These are phyloP conservation scores for Beta macrorhiza DNA, from an alignment of 179 eudicot species.

Conservation along the genomic window DNA sequence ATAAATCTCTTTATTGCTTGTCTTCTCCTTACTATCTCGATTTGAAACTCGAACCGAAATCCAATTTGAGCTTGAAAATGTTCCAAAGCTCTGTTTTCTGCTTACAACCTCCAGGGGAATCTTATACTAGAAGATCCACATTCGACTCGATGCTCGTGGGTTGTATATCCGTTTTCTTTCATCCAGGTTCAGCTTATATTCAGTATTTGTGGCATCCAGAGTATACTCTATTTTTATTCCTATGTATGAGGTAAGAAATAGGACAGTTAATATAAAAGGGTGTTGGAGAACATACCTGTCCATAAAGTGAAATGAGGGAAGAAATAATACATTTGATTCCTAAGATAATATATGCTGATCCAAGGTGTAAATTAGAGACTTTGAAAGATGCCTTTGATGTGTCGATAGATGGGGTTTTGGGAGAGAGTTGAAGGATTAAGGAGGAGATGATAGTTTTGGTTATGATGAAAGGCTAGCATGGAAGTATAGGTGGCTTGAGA, in stretches of 20 bases:
- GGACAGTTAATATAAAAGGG: conserved; percentile 41
- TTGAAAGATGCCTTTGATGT: conserved; percentile 73
- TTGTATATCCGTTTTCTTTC: conserved; percentile 74
- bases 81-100: conserved; percentile 59
- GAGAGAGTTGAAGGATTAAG: conserved; percentile 39
- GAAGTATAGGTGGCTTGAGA: conserved; percentile 59
- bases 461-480: conserved; percentile 56
- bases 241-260: conserved; percentile 42
- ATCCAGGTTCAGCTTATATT: conserved; percentile 63
- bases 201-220: conserved; percentile 83
- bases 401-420: conserved; percentile 51
- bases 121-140: conserved; percentile 63
- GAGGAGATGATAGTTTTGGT: conserved; percentile 36
- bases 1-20: too few relatives aligned
- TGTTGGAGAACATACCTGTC: conserved; percentile 33
- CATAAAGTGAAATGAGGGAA: conserved; percentile 52
- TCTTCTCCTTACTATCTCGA: too few relatives aligned
- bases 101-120: conserved; percentile 80
- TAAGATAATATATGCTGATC: conserved; percentile 56
- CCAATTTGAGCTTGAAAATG: conserved; percentile 29
- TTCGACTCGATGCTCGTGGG: conserved; percentile 69
- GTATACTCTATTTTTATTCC: conserved; percentile 46
- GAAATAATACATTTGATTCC: conserved; percentile 62
- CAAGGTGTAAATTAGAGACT: conserved; percentile 47
- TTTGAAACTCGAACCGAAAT: too few relatives aligned